Evolutionary conservation across 768 basidiomycete genomes (phyloP), one percentile per base, ranked within the genome.

Genomic region (Leccinum aurantiacum): DNA sequence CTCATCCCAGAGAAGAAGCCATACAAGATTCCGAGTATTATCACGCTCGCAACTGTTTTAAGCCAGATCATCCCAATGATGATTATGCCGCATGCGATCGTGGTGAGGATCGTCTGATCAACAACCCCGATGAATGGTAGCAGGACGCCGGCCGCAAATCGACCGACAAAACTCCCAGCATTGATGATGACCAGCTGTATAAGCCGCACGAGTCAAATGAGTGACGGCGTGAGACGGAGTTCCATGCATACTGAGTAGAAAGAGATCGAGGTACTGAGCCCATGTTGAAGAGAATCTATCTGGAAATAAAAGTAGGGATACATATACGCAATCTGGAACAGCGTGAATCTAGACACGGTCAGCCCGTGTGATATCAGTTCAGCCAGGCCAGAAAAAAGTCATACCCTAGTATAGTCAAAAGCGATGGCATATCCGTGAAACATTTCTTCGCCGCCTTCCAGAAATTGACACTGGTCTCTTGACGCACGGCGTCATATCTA

Each of bases 271-370:
- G 73, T 57, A 46, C 71, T 65, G 27, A 85, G 72, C 3, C 81
- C 81, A 51, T 82, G 82, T 57, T 74, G 74, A 14, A 84, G 75
- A 3, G 85, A 77, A 51, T 83, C 79, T 6, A 86, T 65, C 63
- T 88, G 86, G 19, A 88, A 72, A 68, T 84, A 87, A 69, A 83
- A 86, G 48, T 81, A 75, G 0, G 85, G 83, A 53, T 80, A 83
- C 59, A 77, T 79, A 31, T 79, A 68, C 1, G 79, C 80, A 1
- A 72, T 61, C n/a, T 79, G 71, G 31, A 76, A 76, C 25, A 69
- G 50, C 17, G 49, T 60, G 19, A 63, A 67, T 37, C 71, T 72
- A 51, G n/a, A 3, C n/a, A 22, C 15, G 31, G 50, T 50, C 27
- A 52, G 17, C 51, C 10, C 6, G 25, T 52, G 51, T 31, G n/a